These are phyloP conservation scores for Cutaneotrichosporon cutaneum DNA, from an alignment of 1,284 basidiomycete species.

Conservation along the genomic window DNA sequence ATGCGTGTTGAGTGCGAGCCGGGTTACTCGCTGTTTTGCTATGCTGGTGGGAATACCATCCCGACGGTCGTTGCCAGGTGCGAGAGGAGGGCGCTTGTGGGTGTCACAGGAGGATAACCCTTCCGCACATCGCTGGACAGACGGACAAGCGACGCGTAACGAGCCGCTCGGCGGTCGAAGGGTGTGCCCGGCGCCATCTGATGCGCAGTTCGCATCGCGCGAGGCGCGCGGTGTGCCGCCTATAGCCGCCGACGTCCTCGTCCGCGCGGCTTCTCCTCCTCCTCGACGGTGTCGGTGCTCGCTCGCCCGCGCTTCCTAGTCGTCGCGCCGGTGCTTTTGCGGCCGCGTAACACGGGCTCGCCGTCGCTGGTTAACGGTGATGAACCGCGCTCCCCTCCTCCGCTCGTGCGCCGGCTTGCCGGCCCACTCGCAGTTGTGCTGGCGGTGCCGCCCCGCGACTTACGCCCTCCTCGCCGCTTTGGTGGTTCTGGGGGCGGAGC, in stretches of 20 bases:
- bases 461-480: neutral
- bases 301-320: neutral
- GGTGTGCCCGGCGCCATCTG: neutral
- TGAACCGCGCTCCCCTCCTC: neutral
- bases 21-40: neutral
- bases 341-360: slow-evolving; percentile 1
- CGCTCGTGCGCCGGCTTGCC: slow-evolving; percentile 3
- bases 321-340: neutral
- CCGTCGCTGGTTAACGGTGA: slow-evolving; percentile 5
- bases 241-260: neutral
- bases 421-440: slow-evolving; percentile 1
- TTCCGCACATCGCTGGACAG: neutral
- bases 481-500: neutral
- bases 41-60: neutral
- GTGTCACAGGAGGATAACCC: neutral
- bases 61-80: neutral
- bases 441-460: neutral
- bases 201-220: neutral
- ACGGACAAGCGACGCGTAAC: neutral
- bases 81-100: neutral
- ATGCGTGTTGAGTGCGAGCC: slow-evolving; percentile 1
- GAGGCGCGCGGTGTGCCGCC: no score
- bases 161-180: neutral
- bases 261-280: neutral
- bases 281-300: neutral